These are phyloP conservation scores for Trypanosoma conorhini DNA, from an alignment of 208 protist species.

Conservation along the genomic window DNA sequence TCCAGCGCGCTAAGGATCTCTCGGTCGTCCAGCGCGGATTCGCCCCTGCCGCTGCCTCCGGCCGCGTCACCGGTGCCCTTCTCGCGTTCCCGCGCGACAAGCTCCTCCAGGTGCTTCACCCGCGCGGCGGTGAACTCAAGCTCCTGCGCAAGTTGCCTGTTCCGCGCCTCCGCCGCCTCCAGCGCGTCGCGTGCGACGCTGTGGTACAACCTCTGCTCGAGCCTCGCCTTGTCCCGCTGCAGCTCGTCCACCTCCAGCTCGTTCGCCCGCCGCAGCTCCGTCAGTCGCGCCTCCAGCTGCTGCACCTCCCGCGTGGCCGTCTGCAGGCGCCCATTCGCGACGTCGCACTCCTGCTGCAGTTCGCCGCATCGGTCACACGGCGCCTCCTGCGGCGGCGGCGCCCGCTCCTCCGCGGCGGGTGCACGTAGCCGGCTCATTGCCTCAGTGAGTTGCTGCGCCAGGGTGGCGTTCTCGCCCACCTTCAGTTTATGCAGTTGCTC, in stretches of 20 bases:
- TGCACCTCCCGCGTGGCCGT: not conserved
- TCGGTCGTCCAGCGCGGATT: conserved; percentile 36
- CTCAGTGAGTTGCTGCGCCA: conserved; percentile 19
- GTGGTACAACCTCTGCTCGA: conserved; percentile 15
- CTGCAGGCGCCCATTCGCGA: conserved; percentile 1
- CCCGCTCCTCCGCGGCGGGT: conserved; percentile 46
- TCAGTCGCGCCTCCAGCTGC: conserved; percentile 4
- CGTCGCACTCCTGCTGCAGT: conserved; percentile 20
- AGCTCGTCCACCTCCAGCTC: conserved; percentile 11
- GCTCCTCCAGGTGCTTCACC: conserved; percentile 14
- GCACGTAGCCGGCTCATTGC: conserved; percentile 33
- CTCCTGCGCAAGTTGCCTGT: conserved; percentile 6
- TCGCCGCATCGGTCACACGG: conserved; percentile 7
- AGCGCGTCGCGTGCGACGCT: conserved; percentile 5
- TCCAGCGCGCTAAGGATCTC: conserved; percentile 57
- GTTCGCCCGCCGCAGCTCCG: conserved; percentile 9
- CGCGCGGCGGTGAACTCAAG: conserved; percentile 14
- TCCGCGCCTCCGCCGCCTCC: conserved; percentile 1
- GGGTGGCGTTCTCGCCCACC: conserved; percentile 31
- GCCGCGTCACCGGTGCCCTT: not conserved
- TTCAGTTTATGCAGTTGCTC: conserved; percentile 55
- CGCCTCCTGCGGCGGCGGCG: conserved; percentile 30
- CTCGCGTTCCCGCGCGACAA: not conserved
- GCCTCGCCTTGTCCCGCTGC: not conserved
- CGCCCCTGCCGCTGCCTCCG: not conserved